A percentile compares a stretch with the other conserved stretches of the same genome.
Conservation (phyloP, 306 rosid species). For the Vigna radiata region DNA sequence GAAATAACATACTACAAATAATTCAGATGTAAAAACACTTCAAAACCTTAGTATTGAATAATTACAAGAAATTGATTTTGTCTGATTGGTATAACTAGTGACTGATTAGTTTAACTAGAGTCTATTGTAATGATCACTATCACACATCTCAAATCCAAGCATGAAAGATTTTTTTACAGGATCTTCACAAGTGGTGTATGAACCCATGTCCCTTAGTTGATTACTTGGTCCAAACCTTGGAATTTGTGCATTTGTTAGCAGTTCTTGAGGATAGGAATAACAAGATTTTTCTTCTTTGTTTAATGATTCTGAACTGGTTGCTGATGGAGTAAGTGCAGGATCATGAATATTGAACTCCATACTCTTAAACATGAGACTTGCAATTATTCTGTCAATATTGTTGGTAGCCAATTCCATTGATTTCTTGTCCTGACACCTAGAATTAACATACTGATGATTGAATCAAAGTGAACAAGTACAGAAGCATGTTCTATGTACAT, state of each 20-base stretch:
- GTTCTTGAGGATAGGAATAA: neutral
- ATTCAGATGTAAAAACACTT: neutral
- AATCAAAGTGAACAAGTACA: neutral
- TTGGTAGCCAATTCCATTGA: conserved; percentile 58
- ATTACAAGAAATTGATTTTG: conserved; percentile 19
- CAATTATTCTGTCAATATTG: conserved; percentile 63
- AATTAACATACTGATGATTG: conserved; percentile 14
- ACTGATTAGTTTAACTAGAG: neutral
- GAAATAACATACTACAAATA: neutral
- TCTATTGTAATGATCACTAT: conserved; percentile 8
- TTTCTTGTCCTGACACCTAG: conserved; percentile 48
- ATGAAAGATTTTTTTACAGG: conserved; percentile 30
- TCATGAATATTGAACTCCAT: conserved; percentile 46
- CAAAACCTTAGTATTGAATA: neutral
- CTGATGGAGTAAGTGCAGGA: conserved; percentile 41
- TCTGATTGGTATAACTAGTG: neutral
- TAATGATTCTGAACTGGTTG: conserved; percentile 27
- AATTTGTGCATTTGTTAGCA: conserved; percentile 46
- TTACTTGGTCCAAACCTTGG: conserved; percentile 39
- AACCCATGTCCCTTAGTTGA: conserved; percentile 6
- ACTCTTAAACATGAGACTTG: conserved; percentile 67
- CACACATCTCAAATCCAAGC: conserved; percentile 36
- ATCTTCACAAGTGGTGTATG: conserved; percentile 21
- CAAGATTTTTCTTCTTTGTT: conserved; percentile 16
- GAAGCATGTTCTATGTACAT: neutral